Base-by-base conservation (phyloP, 108 stramenopile genomes). In the Aurantiochytrium sp. region DNA sequence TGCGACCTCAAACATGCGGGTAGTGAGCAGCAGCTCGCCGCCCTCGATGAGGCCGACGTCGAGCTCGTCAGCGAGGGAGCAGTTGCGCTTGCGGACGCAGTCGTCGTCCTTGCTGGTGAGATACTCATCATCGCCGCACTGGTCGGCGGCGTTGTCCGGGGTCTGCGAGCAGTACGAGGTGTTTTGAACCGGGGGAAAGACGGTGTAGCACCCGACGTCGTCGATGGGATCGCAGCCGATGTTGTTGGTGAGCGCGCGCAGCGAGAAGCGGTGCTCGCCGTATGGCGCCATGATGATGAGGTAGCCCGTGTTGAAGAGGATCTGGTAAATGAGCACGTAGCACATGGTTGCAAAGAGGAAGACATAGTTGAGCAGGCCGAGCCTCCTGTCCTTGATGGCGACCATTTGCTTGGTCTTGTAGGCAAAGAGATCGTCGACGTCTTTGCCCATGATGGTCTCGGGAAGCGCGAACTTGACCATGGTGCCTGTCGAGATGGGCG, bases 291-390 rank as follows among this genome's bases (percentile, higher is more conserved):
- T 81, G 27, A 81, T 24, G 17, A 39, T 22, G n/a, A 81, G 45
- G 45, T 81, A 81, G 42, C 73, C 73, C 73, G 73, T 81, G 45
- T 81, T 81, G 45, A 22, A 81, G 42, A 81, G 73, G 17, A 81
- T 81, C 39, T 81, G 73, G 30, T 81, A 81, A 5, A 81, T 6
- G 42, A 81, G 73, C 73, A 81, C 73, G 45, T 81, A 81, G 42
- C 8, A 22, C 4, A 81, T 22, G 6, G 73, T 81, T 12, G 73
- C 73, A 12, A 48, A 22, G 24, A 81, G 39, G 45, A 81, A 81
- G 45, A 22, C n/a, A 24, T 48, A 48, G 45, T 81, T 81, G 73
- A 81, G 73, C 39, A 81, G 21, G 27, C 73, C 73, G 6, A 81
- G 45, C n/a, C 73, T 41, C 17, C 73, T 6, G 45, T 81, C 73